These are phyloP conservation scores for Chiua virens DNA, from an alignment of 768 basidiomycete species.

Conservation along the genomic window DNA sequence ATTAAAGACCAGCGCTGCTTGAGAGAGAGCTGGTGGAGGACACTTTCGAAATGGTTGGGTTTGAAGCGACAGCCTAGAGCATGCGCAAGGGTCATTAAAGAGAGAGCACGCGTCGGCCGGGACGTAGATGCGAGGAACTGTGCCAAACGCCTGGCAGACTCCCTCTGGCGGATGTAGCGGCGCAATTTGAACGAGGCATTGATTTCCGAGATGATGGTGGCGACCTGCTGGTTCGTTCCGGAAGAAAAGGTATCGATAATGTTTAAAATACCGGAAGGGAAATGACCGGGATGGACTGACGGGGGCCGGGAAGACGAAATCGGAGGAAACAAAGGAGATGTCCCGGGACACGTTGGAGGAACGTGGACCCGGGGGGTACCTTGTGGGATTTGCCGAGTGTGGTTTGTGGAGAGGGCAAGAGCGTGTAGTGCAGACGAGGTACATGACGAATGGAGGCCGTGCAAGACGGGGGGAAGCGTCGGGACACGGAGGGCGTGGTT, in stretches of 20 bases:
- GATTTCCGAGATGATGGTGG: conserved; percentile 13
- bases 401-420: background rate
- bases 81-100: conserved; percentile 48
- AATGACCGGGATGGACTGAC: conserved; percentile 9
- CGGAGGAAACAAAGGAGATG: background rate
- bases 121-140: conserved; percentile 31
- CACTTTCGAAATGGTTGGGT: conserved; percentile 57
- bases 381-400: conserved; percentile 10
- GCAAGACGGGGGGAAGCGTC: conserved; percentile 3
- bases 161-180: conserved; percentile 32
- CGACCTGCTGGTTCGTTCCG: conserved; percentile 12
- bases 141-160: conserved; percentile 35
- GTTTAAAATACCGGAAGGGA: conserved; percentile 26
- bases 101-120: conserved; percentile 43
- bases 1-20: conserved; percentile 51
- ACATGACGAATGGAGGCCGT: conserved; percentile 25
- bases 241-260: conserved; percentile 26
- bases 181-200: conserved; percentile 21
- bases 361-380: conserved; percentile 3
- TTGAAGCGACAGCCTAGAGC: conserved; percentile 49
- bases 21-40: conserved; percentile 49
- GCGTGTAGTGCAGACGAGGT: conserved; percentile 13
- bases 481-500: conserved; percentile 35
- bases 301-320: background rate
- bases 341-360: background rate